Evolutionary conservation across 345 rosid genomes (phyloP).

Genomic region (Sonneratia caseolaris): DNA sequence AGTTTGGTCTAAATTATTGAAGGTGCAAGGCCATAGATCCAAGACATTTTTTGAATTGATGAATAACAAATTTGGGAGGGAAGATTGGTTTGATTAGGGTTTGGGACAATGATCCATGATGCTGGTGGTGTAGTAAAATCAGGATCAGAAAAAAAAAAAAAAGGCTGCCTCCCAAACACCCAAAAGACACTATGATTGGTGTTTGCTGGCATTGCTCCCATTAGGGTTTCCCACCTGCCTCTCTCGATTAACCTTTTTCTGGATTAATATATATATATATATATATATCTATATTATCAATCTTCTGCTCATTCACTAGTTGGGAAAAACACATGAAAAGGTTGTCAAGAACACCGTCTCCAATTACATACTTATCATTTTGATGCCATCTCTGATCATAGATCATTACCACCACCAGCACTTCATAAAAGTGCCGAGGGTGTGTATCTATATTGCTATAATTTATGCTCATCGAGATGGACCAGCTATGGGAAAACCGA

Average conservation of each 20-base stretch:
- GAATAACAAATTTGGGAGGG: background rate
- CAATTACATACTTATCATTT: too few relatives aligned
- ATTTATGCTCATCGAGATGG: too few relatives aligned
- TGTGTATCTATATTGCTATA: too few relatives aligned
- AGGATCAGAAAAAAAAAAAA: conserved; percentile 15
- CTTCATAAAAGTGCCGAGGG: too few relatives aligned
- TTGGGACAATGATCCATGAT: conserved; percentile 1
- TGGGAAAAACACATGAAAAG: background rate
- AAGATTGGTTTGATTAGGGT: background rate
- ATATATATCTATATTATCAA: too few relatives aligned
- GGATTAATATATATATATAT: background rate
- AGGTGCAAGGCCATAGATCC: background rate
- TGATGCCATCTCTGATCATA: too few relatives aligned
- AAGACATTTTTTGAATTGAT: background rate
- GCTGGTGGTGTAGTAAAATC: conserved; percentile 40
- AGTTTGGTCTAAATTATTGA: background rate
- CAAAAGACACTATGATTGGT: conserved; percentile 42
- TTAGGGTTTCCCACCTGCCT: conserved; percentile 20
- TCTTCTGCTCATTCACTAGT: too few relatives aligned
- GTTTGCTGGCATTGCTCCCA: conserved; percentile 15
- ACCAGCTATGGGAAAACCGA: too few relatives aligned
- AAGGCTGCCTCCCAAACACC: conserved; percentile 35
- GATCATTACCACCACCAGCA: too few relatives aligned
- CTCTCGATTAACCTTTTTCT: background rate
- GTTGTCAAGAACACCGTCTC: background rate